phyloP scores from a whole-genome alignment of 2,329 filamentous ascomycete species.

The Fusarium abutilonis region DNA sequence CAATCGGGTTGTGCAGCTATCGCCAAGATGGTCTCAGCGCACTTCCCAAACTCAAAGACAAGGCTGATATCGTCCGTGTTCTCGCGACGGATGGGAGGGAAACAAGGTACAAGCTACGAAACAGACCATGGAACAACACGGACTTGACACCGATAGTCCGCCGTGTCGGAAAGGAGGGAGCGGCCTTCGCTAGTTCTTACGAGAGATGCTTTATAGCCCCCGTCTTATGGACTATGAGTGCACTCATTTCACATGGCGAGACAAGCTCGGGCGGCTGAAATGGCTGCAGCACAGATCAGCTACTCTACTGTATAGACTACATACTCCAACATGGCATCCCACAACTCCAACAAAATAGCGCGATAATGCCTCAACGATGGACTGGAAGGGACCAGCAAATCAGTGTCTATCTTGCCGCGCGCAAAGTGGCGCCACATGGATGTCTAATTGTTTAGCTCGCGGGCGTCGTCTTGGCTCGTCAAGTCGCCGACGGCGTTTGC shows the following conservation, averaged over 20 bases:
- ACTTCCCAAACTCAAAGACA: constrained; percentile 6
- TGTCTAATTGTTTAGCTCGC: constrained; percentile 69
- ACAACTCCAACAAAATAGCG: constrained; percentile 65
- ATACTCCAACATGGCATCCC: constrained; percentile 53
- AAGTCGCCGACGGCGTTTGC: constrained; percentile 67
- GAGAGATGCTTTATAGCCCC: constrained; percentile 46
- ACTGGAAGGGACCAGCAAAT: constrained; percentile 38
- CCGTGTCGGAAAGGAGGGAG: constrained; percentile 32
- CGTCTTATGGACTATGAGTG: constrained; percentile 60
- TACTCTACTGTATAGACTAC: constrained; percentile 21
- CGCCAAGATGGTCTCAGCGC: constrained; percentile 50
- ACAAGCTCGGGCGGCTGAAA: constrained; percentile 57
- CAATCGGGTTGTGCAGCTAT: constrained; percentile 64
- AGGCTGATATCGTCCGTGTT: constrained; percentile 47
- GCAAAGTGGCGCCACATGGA: constrained; percentile 70
- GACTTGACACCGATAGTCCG: constrained; percentile 34
- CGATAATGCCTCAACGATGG: constrained; percentile 52
- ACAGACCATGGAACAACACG: constrained; percentile 54
- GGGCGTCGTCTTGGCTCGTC: constrained; percentile 51
- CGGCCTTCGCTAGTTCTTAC: constrained; percentile 47
- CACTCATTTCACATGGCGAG: constrained; percentile 54
- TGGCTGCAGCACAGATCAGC: constrained; percentile 56
- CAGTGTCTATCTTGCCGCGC: neutral
- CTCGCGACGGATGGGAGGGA: constrained; percentile 55
- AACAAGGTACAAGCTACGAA: constrained; percentile 53